Base-by-base conservation (phyloP, 164 flowering plant genomes). In the Berberis vulgaris region DNA sequence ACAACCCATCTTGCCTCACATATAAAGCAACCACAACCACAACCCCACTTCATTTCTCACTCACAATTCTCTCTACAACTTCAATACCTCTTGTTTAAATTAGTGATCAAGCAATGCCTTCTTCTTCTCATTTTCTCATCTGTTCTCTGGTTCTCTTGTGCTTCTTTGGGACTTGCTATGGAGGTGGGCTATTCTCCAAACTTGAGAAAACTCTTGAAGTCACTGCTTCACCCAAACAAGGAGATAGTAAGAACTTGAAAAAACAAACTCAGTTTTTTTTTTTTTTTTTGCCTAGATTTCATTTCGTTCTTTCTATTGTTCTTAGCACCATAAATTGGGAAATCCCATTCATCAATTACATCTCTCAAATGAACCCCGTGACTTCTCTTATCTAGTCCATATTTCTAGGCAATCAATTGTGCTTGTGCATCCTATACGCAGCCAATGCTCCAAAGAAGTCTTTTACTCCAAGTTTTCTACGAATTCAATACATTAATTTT, bases 221-320 rank as follows among this genome's bases (percentile, higher is more conserved):
- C 64, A 64, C 73, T 0, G 81, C 80, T 64, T 72, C 88, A 4
- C 74, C 83, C 41, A 63, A 63, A 57, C 57, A 55, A 49, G 79
- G 74, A 45, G 61, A 74, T 74, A 69, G 80, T 81, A 77, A 13
- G 26, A 41, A 63, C 57, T 50, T 10, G 4, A 7, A 57, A 13
- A 60, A 26, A 52, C 66, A 2, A 10, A 10, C 3, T 54, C 11
- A 5, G 7, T 50, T 4, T 67, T 47, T 55, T 54, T 57, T 41
- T 52, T 49, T 52, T 42, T 58, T 1, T 42, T 58, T 54, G 5
- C 9, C 3, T 26, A 7, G 40, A 4, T 26, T 26, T 46, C 4
- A 46, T 4, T 7, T 46, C 7, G 49, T 46, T 7, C 4, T 7
- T 46, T 46, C n/a, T n/a, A n/a, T n/a, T n/a, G n/a, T n/a, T n/a